Evolutionary conservation across 345 rosid species (phyloP).

Genomic region (Lumnitzera racemosa): DNA sequence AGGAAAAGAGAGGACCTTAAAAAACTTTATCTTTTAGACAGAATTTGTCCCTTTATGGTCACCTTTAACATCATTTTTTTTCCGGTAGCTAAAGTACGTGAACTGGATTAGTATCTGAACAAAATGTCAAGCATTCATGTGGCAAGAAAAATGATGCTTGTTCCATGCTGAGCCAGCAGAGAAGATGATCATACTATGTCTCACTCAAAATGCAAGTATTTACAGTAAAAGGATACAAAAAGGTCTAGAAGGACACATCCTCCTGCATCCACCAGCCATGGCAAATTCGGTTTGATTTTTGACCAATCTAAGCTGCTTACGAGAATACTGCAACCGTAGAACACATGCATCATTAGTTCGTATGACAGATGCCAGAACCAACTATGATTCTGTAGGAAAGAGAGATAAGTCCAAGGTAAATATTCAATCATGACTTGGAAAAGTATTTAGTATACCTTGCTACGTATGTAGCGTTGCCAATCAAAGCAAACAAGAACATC

Average conservation of each 20-base stretch:
- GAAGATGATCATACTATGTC: background rate
- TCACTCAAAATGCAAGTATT: background rate
- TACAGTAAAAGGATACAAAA: constrained; percentile 45
- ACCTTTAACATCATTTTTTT: constrained; percentile 1
- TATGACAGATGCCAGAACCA: too few relatives aligned
- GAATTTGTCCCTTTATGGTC: background rate
- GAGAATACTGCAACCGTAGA: constrained; percentile 39
- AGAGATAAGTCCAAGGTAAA: too few relatives aligned
- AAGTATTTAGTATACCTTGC: constrained; percentile 41
- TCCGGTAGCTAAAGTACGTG: constrained; percentile 38
- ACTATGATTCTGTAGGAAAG: too few relatives aligned
- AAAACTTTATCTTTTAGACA: constrained; percentile 1
- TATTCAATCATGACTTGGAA: background rate
- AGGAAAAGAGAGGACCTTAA: background rate
- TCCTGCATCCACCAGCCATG: constrained; percentile 84
- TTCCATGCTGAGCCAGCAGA: background rate
- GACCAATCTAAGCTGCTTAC: constrained; percentile 58
- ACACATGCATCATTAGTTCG: too few relatives aligned
- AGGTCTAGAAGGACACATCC: constrained; percentile 75
- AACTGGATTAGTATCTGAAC: constrained; percentile 68
- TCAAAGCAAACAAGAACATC: constrained; percentile 77
- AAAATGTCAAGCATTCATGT: constrained; percentile 18
- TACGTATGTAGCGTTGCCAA: constrained; percentile 71
- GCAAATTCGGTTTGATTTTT: constrained; percentile 58
- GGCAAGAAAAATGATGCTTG: background rate